Evolutionary conservation across 371 early-diverging fungal species (phyloP).

Genomic region (Apophysomyces trapeziformis): DNA sequence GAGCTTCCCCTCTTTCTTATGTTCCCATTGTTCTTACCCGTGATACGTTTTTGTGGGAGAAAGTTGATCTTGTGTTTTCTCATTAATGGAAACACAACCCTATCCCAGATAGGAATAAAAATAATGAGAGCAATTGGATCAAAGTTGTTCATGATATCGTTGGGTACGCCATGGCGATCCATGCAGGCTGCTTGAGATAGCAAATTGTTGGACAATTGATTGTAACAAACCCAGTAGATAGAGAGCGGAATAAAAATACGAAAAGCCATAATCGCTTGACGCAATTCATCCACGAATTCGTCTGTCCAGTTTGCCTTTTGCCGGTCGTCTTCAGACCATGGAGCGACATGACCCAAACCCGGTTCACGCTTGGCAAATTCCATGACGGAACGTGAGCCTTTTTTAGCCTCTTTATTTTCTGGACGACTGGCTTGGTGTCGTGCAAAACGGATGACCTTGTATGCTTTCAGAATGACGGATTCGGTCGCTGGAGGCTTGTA

Average conservation of each 20-base stretch:
- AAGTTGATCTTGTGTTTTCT: constrained; percentile 45
- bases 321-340: constrained; percentile 55
- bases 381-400: constrained; percentile 31
- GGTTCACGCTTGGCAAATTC: constrained; percentile 60
- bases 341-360: constrained; percentile 34
- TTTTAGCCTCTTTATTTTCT: constrained; percentile 36
- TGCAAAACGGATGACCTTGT: constrained; percentile 51
- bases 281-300: constrained; percentile 68
- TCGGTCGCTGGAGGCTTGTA: constrained; percentile 61
- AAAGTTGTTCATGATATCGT: constrained; percentile 65
- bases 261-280: constrained; percentile 66
- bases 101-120: constrained; percentile 71
- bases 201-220: constrained; percentile 72
- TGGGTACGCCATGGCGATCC: constrained; percentile 54
- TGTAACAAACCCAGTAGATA: constrained; percentile 79
- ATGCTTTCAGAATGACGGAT: constrained; percentile 58
- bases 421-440: constrained; percentile 35
- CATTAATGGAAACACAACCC: constrained; percentile 65
- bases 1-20: constrained; percentile 43
- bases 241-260: constrained; percentile 71
- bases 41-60: constrained; percentile 39
- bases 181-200: constrained; percentile 71
- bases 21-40: constrained; percentile 9
- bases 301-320: constrained; percentile 57
- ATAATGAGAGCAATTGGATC: constrained; percentile 73